These are phyloP conservation scores for Alternaria conjuncta DNA, from an alignment of 2,329 filamentous ascomycete species.

Conservation along the genomic window DNA sequence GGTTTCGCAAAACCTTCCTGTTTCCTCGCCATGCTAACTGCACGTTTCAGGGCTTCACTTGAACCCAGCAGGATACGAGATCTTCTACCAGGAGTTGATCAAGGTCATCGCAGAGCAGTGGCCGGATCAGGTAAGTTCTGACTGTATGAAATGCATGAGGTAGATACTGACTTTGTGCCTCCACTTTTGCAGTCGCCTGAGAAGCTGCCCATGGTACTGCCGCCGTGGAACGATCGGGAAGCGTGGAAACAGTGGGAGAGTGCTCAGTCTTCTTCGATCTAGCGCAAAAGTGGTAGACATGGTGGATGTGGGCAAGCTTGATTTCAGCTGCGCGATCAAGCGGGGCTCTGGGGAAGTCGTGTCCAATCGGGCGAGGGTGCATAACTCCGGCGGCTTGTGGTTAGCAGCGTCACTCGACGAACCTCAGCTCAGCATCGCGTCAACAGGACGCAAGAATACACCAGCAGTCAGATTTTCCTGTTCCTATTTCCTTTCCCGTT, in stretches of 20 bases:
- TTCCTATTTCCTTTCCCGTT: neutral
- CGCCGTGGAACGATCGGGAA: constrained; percentile 57
- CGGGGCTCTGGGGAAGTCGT: constrained; percentile 5
- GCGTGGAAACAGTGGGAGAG: constrained; percentile 41
- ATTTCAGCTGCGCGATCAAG: neutral
- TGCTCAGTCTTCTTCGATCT: neutral
- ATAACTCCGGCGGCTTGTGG: constrained; percentile 15
- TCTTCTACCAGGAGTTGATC: constrained; percentile 63
- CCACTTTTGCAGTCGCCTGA: constrained; percentile 49
- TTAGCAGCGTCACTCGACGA: constrained; percentile 12
- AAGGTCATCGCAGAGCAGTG: constrained; percentile 58
- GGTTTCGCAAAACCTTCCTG: neutral
- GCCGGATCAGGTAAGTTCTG: constrained; percentile 56
- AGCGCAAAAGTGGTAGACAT: neutral
- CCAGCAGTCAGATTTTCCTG: neutral
- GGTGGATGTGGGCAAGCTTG: neutral
- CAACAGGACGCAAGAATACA: constrained; percentile 3
- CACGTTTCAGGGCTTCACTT: constrained; percentile 63
- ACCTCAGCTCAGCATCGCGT: constrained; percentile 7
- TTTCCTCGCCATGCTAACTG: constrained; percentile 12
- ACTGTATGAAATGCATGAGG: neutral
- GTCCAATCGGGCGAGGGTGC: constrained; percentile 11
- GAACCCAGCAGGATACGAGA: constrained; percentile 60
- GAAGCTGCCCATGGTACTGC: constrained; percentile 60
- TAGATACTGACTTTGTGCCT: neutral